These are phyloP conservation scores for Neurospora intermedia DNA, from an alignment of 495 filamentous ascomycete genomes.

Conservation along the genomic window DNA sequence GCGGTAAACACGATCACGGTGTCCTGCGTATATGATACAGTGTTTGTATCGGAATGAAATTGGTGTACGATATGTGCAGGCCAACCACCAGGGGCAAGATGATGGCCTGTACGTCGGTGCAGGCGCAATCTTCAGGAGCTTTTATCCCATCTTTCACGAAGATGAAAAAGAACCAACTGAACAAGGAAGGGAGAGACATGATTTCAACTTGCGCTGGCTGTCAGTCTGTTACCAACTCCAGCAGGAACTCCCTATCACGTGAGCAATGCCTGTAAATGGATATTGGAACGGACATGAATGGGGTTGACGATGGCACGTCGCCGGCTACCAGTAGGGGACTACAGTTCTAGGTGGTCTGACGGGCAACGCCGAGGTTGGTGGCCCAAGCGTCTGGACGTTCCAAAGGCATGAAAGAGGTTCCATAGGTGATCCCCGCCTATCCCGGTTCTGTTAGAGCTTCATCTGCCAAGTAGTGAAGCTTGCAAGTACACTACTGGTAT, in stretches of 20 bases:
- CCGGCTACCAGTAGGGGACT: not conserved
- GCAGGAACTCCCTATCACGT: not conserved
- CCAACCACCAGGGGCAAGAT: not conserved
- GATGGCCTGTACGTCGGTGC: not conserved
- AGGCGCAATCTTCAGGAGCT: not conserved
- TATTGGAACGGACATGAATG: not conserved
- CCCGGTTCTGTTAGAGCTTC: not conserved
- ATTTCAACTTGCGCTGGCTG: not conserved
- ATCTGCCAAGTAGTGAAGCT: not conserved
- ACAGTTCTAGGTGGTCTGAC: not conserved
- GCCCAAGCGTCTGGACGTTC: not conserved
- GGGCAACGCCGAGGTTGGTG: not conserved
- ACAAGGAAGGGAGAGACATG: not conserved
- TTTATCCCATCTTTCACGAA: not conserved
- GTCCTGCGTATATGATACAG: not conserved
- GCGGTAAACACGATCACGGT: not conserved
- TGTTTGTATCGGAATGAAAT: not conserved
- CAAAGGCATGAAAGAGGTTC: not conserved
- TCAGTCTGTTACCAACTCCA: not conserved
- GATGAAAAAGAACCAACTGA: not conserved
- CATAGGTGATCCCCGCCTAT: not conserved
- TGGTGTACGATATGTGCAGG: not conserved
- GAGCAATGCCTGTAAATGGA: not conserved
- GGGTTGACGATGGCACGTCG: not conserved
- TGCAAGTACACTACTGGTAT: no score